Evolutionary conservation across 148 eudicot species (phyloP).

Genomic region (Rhododendron williamsianum): DNA sequence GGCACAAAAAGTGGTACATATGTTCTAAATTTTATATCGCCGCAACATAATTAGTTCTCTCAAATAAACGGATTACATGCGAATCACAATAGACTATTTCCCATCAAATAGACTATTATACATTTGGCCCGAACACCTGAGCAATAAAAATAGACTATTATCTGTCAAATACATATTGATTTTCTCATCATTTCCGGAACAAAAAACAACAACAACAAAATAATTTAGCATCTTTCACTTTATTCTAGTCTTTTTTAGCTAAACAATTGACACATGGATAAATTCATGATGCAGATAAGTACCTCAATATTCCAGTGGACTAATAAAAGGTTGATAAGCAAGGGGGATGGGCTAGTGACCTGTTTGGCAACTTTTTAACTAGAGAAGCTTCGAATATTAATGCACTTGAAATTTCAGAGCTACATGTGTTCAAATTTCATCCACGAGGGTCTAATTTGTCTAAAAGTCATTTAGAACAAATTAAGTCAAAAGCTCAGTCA

Average conservation of each 20-base stretch:
- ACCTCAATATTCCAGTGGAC: background rate
- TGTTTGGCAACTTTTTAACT: slow-evolving; percentile 6
- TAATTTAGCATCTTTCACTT: background rate
- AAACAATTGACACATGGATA: background rate
- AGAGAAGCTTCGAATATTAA: slow-evolving; percentile 8
- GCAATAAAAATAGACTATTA: background rate
- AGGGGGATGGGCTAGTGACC: background rate
- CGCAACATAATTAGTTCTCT: too few relatives aligned
- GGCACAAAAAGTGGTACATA: background rate
- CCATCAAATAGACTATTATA: too few relatives aligned
- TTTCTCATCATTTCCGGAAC: background rate
- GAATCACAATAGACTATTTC: too few relatives aligned
- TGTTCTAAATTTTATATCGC: too few relatives aligned
- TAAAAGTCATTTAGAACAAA: slow-evolving; percentile 1
- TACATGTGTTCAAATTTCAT: background rate
- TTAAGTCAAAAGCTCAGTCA: background rate
- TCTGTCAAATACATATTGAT: background rate
- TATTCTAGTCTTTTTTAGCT: background rate
- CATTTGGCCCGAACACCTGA: too few relatives aligned
- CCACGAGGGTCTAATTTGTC: background rate
- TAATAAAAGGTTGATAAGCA: background rate
- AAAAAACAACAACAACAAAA: too few relatives aligned
- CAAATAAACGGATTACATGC: too few relatives aligned
- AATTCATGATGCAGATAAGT: background rate
- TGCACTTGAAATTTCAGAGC: slow-evolving; percentile 1